A percentile compares a stretch with the other conserved stretches of the same genome.
Conservation (phyloP, 2,329 filamentous ascomycete genomes). For the Colletotrichum sp. region DNA sequence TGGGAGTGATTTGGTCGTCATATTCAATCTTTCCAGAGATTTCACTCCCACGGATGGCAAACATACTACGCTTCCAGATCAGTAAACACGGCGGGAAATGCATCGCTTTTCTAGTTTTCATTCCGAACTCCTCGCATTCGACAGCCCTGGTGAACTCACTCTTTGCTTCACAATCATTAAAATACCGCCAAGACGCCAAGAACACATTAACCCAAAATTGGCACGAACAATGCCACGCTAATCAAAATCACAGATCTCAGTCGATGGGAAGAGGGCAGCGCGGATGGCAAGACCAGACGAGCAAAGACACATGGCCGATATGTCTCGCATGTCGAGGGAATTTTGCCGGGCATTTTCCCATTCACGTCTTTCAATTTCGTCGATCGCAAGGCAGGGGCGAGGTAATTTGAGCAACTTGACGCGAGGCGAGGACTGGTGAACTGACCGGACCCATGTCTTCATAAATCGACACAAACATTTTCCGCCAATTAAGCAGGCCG, state of each 20-base stretch:
- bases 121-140: not conserved
- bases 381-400: not conserved
- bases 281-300: not conserved
- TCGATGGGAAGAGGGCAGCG: not conserved
- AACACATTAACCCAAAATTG: not conserved
- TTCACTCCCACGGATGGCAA: not conserved
- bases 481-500: not conserved
- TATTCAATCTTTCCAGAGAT: not conserved
- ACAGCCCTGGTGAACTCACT: not conserved
- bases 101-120: not conserved
- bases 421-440: not conserved
- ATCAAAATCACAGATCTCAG: not conserved
- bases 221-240: not conserved
- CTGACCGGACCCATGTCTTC: not conserved
- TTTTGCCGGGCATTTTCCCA: not conserved
- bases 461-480: not conserved
- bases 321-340: not conserved
- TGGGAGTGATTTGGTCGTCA: not conserved
- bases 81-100: not conserved
- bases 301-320: not conserved
- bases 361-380: not conserved
- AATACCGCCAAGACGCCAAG: not conserved
- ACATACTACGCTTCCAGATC: rapidly evolving
- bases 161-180: not conserved
- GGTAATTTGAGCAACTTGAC: not conserved